Percentiles rank a stretch among this genome's conserved stretches.
Conservation (phyloP, 73 alveolate genomes). For the Paramecium octaurelia region DNA sequence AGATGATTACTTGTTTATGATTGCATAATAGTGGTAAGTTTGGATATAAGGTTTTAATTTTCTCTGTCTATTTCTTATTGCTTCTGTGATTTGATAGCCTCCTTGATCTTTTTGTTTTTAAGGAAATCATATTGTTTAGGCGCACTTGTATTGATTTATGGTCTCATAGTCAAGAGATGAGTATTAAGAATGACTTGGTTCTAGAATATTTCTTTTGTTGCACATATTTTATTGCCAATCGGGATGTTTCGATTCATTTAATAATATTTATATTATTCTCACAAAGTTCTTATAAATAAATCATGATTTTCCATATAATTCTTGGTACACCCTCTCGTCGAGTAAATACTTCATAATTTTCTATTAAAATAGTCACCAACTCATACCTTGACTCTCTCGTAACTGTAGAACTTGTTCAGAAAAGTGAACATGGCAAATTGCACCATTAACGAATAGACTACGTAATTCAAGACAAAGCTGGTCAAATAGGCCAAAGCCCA, state of each 20-base stretch:
- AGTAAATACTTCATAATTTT: not conserved
- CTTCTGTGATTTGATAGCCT: not conserved
- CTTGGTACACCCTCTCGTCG: not conserved
- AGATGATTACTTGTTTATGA: not conserved
- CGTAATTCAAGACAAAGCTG: not conserved
- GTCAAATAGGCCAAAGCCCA: not conserved
- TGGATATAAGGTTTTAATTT: not conserved
- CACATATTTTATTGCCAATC: not conserved
- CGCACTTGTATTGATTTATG: constrained; percentile 6
- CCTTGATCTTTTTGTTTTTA: constrained; percentile 22
- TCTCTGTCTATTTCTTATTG: constrained; percentile 33
- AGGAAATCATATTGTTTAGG: constrained; percentile 45
- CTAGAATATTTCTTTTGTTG: constrained; percentile 13
- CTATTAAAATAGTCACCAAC: not conserved
- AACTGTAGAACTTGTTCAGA: not conserved
- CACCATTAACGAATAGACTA: not conserved
- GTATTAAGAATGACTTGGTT: not conserved
- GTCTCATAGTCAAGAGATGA: constrained; percentile 21
- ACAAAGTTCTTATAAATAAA: not conserved
- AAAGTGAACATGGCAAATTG: not conserved
- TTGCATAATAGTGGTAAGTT: not conserved
- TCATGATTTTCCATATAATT: not conserved
- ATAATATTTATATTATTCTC: not conserved
- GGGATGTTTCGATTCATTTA: constrained; percentile 36
- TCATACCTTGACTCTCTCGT: not conserved